Base-by-base conservation (phyloP, 1,139 yeast genomes). In the Starmera stellimalicola region DNA sequence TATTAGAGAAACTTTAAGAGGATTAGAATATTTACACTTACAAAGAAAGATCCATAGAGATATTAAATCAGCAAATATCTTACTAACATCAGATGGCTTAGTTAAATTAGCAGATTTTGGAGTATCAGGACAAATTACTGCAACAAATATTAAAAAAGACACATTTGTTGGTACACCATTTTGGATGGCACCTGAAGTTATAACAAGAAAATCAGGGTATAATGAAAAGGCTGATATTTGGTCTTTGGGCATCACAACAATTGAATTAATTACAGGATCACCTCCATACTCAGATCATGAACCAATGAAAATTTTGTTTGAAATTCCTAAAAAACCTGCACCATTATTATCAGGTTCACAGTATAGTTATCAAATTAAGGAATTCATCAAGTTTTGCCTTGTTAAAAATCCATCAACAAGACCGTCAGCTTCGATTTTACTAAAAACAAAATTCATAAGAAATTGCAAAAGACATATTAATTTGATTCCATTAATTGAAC, bases 141-240 rank as follows among this genome's bases (percentile, higher is more conserved):
- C 72, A 27, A 73, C 83, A 1, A 63, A 65, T 32, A 65, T 68
- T 34, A 73, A 71, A 42, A 70, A 77, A 43, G 66, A 72, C 39
- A 83, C 94, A 0, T 78, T 83, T 63, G 94, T 83, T 24, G 95
- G 95, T 0, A 83, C 94, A 0, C 94, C 94, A 15, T 82, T 74
- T 54, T 84, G 94, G 94, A 84, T 84, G 94, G 94, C 94, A 0
- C 95, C 94, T 0, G 95, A 84, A 50, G 80, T 83, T 20, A 78
- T 84, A 18, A 51, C 60, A 4, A 58, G 70, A 36, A 45, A 47
- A 24, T 51, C 59, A 12, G 88, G 88, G 1, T 81, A 84, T 50
- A 68, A 81, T 51, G 81, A 77, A 44, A 82, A 78, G 50, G 93
- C 85, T 4, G 95, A 84, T 51, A 79, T 84, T 34, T 84, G 95